phyloP scores from a whole-genome alignment of 306 rosid genomes.

The Cercis canadensis region DNA sequence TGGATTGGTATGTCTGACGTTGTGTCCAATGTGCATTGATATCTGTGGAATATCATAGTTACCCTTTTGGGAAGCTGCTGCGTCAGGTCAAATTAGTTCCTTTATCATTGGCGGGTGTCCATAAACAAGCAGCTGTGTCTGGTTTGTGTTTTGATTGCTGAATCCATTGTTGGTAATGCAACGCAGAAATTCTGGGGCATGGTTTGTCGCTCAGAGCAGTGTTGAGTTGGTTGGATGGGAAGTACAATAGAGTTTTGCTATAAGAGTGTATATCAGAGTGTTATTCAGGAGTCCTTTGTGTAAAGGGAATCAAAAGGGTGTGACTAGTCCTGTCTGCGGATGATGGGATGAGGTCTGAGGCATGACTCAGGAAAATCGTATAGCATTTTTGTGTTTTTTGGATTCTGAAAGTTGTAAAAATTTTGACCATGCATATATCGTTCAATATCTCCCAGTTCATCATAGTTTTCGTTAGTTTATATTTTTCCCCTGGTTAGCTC shows the following conservation, averaged over 20 bases:
- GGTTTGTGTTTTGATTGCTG: constrained; percentile 40
- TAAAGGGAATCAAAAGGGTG: constrained; percentile 25
- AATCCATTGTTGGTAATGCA: constrained; percentile 39
- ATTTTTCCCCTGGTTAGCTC: constrained; percentile 13
- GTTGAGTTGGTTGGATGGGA: constrained; percentile 38
- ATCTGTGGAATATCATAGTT: constrained; percentile 36
- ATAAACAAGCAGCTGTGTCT: constrained; percentile 44
- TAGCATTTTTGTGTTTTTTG: constrained; percentile 36
- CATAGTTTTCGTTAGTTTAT: constrained; percentile 39
- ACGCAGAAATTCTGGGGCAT: constrained; percentile 33
- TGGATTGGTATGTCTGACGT: constrained; percentile 29
- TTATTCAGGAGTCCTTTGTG: constrained; percentile 22
- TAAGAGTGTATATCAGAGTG: constrained; percentile 41
- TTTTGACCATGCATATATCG: constrained; percentile 45
- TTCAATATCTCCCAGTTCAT: constrained; percentile 24
- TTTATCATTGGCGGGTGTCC: constrained; percentile 32
- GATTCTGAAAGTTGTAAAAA: constrained; percentile 29
- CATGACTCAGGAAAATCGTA: constrained; percentile 30
- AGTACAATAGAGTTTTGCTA: constrained; percentile 44
- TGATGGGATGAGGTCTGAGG: constrained; percentile 37
- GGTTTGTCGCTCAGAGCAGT: constrained; percentile 33
- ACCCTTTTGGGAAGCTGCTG: constrained; percentile 41
- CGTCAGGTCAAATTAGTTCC: constrained; percentile 35
- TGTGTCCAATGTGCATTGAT: not conserved
- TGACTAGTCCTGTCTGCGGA: constrained; percentile 36